Conservation (phyloP, 2,329 filamentous ascomycete species). For the Harringtonia lauricola region DNA sequence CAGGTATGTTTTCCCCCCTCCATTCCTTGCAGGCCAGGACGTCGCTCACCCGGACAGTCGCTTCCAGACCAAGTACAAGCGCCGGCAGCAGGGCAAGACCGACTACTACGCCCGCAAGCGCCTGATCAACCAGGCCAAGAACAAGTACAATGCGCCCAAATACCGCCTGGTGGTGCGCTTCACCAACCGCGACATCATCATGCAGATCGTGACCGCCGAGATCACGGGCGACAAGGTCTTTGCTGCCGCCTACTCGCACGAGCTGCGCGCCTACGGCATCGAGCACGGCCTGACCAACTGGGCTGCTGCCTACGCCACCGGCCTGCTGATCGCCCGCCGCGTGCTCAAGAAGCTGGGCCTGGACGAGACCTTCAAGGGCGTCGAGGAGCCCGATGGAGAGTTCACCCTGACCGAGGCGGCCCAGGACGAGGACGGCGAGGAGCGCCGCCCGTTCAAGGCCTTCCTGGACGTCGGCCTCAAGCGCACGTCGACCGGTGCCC, state of each 20-base stretch:
- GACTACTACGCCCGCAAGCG: constrained; percentile 99
- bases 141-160: constrained; percentile 99
- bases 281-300: constrained; percentile 99
- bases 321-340: constrained; percentile 93
- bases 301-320: constrained; percentile 93
- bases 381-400: constrained; percentile 95
- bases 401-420: constrained; percentile 90
- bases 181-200: constrained; percentile 99
- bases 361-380: constrained; percentile 85
- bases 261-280: constrained; percentile 96
- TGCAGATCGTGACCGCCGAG: constrained; percentile 94
- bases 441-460: constrained; percentile 97
- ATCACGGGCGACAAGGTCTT: constrained; percentile 98
- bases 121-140: constrained; percentile 99
- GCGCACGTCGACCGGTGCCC: constrained; percentile 95
- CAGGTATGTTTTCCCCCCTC: constrained; percentile 55
- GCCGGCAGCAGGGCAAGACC: constrained; percentile 92
- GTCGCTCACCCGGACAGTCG: constrained; percentile 49
- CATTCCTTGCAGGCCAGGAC: background rate
- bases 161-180: constrained; percentile 99
- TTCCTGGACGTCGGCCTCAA: constrained; percentile 96
- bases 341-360: constrained; percentile 94
- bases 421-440: constrained; percentile 75
- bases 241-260: constrained; percentile 84
- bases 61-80: constrained; percentile 99